A percentile compares a stretch with the other conserved stretches of the same genome.
Conservation (phyloP, 2,329 filamentous ascomycete species). For the Colletotrichum salicis region DNA sequence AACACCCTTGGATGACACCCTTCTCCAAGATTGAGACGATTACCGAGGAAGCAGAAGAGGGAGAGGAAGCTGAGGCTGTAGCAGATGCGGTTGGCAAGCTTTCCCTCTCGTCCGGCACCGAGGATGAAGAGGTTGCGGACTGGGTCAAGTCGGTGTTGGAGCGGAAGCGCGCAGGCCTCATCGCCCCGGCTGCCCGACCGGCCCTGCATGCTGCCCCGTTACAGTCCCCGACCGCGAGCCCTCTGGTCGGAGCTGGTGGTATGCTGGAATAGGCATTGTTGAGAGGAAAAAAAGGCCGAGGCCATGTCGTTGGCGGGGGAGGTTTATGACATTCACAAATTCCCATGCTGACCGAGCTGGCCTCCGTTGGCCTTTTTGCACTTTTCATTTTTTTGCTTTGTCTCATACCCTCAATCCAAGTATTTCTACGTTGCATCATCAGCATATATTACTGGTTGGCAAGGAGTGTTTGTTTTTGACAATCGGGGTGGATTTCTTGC, state of each 20-base stretch:
- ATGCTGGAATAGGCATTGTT: conserved; percentile 3
- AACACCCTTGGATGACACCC: conserved; percentile 86
- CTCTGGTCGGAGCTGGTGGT: conserved; percentile 36
- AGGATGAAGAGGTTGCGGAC: conserved; percentile 83
- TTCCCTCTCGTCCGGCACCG: conserved; percentile 53
- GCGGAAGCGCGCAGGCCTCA: conserved; percentile 67
- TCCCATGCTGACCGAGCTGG: conserved; percentile 32
- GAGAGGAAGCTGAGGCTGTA: conserved; percentile 57
- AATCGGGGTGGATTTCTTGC: background rate
- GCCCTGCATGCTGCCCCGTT: conserved; percentile 89
- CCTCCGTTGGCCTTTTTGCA: conserved; percentile 26
- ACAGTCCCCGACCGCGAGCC: conserved; percentile 70
- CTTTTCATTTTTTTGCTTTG: conserved; percentile 29
- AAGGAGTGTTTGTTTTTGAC: conserved; percentile 12
- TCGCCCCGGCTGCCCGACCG: conserved; percentile 70
- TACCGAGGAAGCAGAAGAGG: conserved; percentile 74
- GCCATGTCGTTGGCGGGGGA: conserved; percentile 32
- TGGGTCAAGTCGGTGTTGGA: conserved; percentile 84
- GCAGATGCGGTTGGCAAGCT: conserved; percentile 58
- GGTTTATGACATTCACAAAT: conserved; percentile 17
- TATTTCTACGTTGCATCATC: conserved; percentile 34
- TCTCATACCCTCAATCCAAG: conserved; percentile 35
- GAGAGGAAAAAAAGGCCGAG: background rate
- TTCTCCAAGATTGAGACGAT: conserved; percentile 82
- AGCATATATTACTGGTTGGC: conserved; percentile 26